phyloP scores from a whole-genome alignment of 371 early-diverging fungal species.

The Rhizopus sp. region DNA sequence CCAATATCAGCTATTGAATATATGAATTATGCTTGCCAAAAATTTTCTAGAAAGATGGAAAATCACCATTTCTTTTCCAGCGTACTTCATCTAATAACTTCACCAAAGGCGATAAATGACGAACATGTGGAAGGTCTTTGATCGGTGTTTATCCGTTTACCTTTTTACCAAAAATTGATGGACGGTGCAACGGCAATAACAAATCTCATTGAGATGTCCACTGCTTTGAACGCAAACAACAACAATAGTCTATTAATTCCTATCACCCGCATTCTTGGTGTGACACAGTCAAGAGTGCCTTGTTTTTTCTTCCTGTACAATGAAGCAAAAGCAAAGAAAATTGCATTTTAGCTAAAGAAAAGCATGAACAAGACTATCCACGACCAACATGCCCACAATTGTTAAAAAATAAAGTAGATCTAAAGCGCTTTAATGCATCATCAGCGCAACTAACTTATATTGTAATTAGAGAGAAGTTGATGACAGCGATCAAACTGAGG shows the following conservation, averaged over 20 bases:
- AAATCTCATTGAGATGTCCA: conserved; percentile 2
- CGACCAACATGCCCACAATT: not conserved
- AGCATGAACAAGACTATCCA: not conserved
- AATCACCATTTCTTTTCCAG: conserved; percentile 2
- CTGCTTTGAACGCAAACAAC: not conserved
- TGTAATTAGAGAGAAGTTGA: conserved; percentile 1
- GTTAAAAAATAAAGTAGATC: too few species aligned
- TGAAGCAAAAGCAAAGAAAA: conserved; percentile 3
- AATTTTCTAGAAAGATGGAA: not conserved
- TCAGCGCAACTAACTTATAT: not conserved
- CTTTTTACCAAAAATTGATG: conserved; percentile 1
- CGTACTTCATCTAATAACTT: not conserved
- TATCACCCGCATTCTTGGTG: not conserved
- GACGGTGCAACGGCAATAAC: not conserved
- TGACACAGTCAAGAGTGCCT: not conserved
- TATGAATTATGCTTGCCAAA: conserved; percentile 3
- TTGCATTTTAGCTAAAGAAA: conserved; percentile 1
- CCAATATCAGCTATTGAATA: conserved; percentile 4
- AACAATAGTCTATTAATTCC: not conserved
- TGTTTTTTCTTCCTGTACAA: conserved; percentile 2
- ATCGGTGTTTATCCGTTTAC: conserved; percentile 2
- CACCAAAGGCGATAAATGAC: conserved; percentile 8
- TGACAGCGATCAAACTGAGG: not conserved
- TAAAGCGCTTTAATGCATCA: conserved; percentile 1
- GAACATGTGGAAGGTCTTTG: conserved; percentile 2